Conservation (phyloP, 345 rosid genomes). For the Carallia brachiata region DNA sequence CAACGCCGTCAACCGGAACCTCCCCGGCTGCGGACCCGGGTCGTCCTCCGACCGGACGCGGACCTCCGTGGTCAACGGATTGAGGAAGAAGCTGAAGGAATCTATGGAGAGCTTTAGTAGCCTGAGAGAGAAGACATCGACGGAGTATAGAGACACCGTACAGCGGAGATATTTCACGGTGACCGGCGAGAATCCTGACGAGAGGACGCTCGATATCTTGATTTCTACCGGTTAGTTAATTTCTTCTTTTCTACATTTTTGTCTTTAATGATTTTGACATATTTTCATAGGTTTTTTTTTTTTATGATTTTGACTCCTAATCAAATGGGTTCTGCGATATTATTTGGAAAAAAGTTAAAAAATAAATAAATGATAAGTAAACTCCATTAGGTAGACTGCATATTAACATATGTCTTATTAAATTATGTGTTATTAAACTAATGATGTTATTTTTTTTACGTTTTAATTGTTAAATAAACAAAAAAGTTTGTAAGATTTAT, state of each 20-base stretch:
- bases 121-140: slow-evolving; percentile 65
- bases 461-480: too few relatives aligned
- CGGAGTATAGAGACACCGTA: slow-evolving; percentile 86
- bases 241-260: not conserved
- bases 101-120: slow-evolving; percentile 74
- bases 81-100: slow-evolving; percentile 90
- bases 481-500: too few relatives aligned
- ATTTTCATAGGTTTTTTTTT: too few relatives aligned
- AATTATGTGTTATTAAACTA: too few relatives aligned
- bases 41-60: slow-evolving; percentile 88
- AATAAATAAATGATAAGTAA: too few relatives aligned
- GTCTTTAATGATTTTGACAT: not conserved
- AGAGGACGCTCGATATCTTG: slow-evolving; percentile 62
- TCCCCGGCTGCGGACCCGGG: slow-evolving; percentile 84
- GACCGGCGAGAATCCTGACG: slow-evolving; percentile 93
- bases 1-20: slow-evolving; percentile 68
- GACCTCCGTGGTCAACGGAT: slow-evolving; percentile 74
- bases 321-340: too few relatives aligned
- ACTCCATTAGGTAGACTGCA: too few relatives aligned
- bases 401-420: too few relatives aligned
- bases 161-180: slow-evolving; percentile 87
- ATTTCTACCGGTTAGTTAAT: slow-evolving; percentile 73
- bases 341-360: too few relatives aligned
- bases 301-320: too few relatives aligned
- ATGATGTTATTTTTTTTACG: too few relatives aligned